A percentile compares a stretch with the other conserved stretches of the same genome.
phyloP scores from a whole-genome alignment of 2,329 filamentous ascomycete genomes.

The Cryphonectria nitschkei region DNA sequence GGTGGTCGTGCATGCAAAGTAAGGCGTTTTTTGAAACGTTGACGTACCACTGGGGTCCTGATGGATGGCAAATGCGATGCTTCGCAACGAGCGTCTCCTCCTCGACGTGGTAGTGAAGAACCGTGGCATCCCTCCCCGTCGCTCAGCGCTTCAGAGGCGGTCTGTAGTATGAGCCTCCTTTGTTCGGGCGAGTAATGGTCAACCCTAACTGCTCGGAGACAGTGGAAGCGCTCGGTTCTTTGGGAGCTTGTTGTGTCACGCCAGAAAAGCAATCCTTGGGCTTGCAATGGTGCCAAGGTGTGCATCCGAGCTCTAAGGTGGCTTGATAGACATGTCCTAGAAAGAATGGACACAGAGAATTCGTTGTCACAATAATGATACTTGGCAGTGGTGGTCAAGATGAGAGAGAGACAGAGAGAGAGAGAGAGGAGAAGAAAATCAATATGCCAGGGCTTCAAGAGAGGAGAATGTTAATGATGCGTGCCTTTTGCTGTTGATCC shows the following conservation, averaged over 20 bases:
- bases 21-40: conserved; percentile 23
- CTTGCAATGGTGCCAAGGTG: not conserved
- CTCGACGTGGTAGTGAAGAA: conserved; percentile 29
- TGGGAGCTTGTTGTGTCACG: not conserved
- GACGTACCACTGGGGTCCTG: conserved; percentile 38
- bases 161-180: not conserved
- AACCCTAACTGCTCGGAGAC: not conserved
- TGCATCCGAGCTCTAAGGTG: not conserved
- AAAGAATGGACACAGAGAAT: not conserved
- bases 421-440: too few species aligned
- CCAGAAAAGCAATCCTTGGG: not conserved
- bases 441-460: not conserved
- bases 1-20: conserved; percentile 26
- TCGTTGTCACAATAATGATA: not conserved
- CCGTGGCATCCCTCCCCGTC: conserved; percentile 6
- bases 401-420: not conserved
- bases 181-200: not conserved
- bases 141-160: not conserved
- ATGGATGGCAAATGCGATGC: conserved; percentile 34
- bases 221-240: not conserved
- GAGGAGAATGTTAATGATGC: not conserved
- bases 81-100: conserved; percentile 32
- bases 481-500: not conserved
- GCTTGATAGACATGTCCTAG: not conserved
- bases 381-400: not conserved